Conservation (phyloP, 495 filamentous ascomycete genomes). For the Tuber umbilicatum region DNA sequence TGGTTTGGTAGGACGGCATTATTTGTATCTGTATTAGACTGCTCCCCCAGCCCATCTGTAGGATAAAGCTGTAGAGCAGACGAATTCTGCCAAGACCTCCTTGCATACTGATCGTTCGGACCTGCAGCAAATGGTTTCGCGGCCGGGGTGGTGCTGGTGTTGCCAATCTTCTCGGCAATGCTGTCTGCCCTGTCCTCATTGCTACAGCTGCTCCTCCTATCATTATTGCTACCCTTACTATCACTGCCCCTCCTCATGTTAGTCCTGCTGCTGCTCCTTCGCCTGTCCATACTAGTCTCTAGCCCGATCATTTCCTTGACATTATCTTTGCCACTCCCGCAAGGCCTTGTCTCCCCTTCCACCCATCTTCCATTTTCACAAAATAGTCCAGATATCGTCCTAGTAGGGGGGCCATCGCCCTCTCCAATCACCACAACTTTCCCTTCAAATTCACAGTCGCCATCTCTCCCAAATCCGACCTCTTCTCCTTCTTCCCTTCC, state of each 20-base stretch:
- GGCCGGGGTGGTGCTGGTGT: not conserved
- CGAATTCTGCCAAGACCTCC: slow-evolving; percentile 28
- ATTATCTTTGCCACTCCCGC: not conserved
- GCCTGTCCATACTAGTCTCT: not conserved
- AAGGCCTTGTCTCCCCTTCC: not conserved
- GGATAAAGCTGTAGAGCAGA: slow-evolving; percentile 14
- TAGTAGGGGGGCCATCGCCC: not conserved
- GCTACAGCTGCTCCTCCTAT: not conserved
- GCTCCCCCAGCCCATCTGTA: not conserved
- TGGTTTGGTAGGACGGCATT: not conserved
- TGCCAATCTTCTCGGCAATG: not conserved
- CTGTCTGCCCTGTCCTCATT: not conserved
- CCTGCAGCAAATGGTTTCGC: slow-evolving; percentile 26
- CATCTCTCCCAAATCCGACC: slow-evolving; percentile 23
- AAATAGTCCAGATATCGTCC: not conserved
- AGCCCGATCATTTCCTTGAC: not conserved
- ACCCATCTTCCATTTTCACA: not conserved
- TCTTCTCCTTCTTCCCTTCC: slow-evolving; percentile 29
- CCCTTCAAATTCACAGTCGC: not conserved
- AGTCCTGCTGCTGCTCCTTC: not conserved
- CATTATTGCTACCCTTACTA: not conserved
- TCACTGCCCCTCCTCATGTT: not conserved
- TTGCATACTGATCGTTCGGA: slow-evolving; percentile 41
- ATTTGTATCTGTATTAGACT: not conserved
- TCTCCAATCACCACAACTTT: not conserved